Evolutionary conservation across 768 basidiomycete genomes (phyloP).

Genomic region (Auricularia heimuer): DNA sequence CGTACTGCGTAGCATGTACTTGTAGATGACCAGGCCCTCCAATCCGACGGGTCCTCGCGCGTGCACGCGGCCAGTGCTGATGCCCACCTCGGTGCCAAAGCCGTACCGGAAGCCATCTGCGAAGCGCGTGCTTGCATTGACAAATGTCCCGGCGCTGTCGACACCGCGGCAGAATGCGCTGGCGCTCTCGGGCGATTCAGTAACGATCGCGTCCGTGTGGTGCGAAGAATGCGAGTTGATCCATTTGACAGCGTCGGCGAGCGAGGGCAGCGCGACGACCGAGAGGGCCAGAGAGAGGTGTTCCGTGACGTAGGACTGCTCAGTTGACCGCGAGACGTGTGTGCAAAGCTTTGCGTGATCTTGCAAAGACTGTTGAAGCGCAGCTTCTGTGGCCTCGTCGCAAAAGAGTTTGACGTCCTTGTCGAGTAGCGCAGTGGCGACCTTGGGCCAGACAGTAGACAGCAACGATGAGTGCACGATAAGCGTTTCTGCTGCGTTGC

Average conservation of each 20-base stretch:
- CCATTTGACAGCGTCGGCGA: conserved; percentile 67
- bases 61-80: conserved; percentile 93
- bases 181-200: conserved; percentile 58
- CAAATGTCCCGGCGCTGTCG: conserved; percentile 85
- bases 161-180: conserved; percentile 76
- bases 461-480: conserved; percentile 72
- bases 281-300: conserved; percentile 81
- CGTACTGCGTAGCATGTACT: conserved; percentile 82
- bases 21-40: conserved; percentile 90
- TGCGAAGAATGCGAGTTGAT: conserved; percentile 92
- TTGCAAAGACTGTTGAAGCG: conserved; percentile 34
- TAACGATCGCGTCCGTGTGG: conserved; percentile 90
- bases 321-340: conserved; percentile 43
- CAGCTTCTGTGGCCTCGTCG: conserved; percentile 53
- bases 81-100: conserved; percentile 96
- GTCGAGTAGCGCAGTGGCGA: conserved; percentile 62
- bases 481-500: conserved; percentile 86
- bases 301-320: conserved; percentile 74
- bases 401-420: conserved; percentile 72
- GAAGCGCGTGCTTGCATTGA: conserved; percentile 94
- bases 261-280: conserved; percentile 62
- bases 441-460: conserved; percentile 65
- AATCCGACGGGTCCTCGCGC: conserved; percentile 93
- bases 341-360: conserved; percentile 12
- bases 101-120: conserved; percentile 96